Base-by-base conservation (phyloP, 345 rosid species). In the Conringia planisiliqua region DNA sequence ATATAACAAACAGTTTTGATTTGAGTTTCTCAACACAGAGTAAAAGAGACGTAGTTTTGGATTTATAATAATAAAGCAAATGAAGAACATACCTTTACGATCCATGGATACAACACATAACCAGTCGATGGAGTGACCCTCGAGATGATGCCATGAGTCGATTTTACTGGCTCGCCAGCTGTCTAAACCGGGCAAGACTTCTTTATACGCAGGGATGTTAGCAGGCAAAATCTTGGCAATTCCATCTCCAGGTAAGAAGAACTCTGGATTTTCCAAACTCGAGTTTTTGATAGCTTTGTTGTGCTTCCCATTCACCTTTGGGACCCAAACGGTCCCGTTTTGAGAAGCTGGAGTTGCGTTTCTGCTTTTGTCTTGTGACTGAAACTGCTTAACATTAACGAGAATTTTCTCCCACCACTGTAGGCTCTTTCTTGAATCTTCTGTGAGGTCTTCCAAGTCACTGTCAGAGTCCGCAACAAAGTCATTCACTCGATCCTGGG, bases 71-170 rank as follows among this genome's bases (percentile, higher is more conserved):
- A 33, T 13, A 1, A 30, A 27, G 77, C 9, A 57, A 47, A 22
- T 3, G 9, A 27, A 27, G 22, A 69, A 9, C 57, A 76, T 82
- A 91, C 99, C 97, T 88, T 70, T 91, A 65, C 89, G 87, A 81
- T 90, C 92, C 73, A 88, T 86, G 83, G 93, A 95, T 57, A 87
- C 92, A 39, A 95, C 93, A 74, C 83, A 86, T 64, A 95, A 82
- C 99, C 99, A 95, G 8, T 84, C 96, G 68, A 95, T 83, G 51
- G 96, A 89, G 72, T 90, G 97, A 66, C 96, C 97, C 79, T 90
- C 97, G 46, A 80, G 86, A 86, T 83, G 91, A 80, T 95, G 97
- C 99, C 99, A 95, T 50, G 88, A 62, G 35, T 89, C 89, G 79
- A 95, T 83, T 82, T 89, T 95, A 87, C 89, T 83, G 57, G 89